These are phyloP conservation scores for Citrus reticulata DNA, from an alignment of 345 rosid species.

Conservation along the genomic window DNA sequence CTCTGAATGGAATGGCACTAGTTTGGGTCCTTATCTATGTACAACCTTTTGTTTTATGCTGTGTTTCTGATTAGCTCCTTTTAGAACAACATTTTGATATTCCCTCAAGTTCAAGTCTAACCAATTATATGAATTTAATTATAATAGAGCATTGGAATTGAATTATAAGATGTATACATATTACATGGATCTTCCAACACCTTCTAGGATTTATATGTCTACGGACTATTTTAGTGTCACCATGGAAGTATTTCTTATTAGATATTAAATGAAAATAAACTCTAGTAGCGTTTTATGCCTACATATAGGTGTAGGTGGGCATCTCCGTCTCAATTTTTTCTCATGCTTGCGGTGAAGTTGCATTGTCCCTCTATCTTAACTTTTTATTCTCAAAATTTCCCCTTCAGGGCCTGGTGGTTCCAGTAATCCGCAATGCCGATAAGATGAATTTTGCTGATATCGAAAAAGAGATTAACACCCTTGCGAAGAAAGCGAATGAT, in stretches of 20 bases:
- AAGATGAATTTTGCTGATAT: slow-evolving; percentile 84
- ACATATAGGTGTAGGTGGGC: background rate
- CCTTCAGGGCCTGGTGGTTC: slow-evolving; percentile 82
- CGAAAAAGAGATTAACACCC: slow-evolving; percentile 84
- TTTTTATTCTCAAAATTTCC: background rate
- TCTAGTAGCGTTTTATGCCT: background rate
- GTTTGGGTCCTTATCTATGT: background rate
- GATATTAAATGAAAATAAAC: background rate
- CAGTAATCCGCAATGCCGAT: slow-evolving; percentile 75
- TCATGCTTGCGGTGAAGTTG: background rate
- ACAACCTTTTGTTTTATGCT: background rate
- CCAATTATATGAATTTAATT: background rate
- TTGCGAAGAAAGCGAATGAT: slow-evolving; percentile 90
- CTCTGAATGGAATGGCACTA: background rate
- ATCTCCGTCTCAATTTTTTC: background rate
- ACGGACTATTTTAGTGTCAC: background rate
- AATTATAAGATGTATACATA: background rate
- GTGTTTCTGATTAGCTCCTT: background rate
- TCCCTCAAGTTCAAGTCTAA: background rate
- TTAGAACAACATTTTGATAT: background rate
- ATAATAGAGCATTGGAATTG: background rate
- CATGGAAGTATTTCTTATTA: background rate
- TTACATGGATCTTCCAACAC: background rate
- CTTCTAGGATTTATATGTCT: background rate
- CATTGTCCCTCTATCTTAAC: background rate